Conservation (phyloP, 2,329 filamentous ascomycete species). For the Cephalotrichum gorgonifer region DNA sequence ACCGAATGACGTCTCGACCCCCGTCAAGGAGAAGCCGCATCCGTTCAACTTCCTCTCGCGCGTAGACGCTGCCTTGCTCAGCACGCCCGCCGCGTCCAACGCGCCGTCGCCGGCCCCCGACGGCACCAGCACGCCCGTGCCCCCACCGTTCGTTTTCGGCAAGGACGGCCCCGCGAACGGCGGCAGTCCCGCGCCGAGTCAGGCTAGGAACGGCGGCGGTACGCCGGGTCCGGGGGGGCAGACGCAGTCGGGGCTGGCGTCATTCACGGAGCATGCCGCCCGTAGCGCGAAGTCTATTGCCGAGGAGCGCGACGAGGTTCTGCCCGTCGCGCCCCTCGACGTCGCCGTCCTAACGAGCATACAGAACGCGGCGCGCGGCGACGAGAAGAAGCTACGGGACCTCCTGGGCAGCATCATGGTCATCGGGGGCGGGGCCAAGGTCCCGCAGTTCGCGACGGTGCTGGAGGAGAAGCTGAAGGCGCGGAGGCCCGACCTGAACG, state of each 20-base stretch:
- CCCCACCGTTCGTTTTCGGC: conserved; percentile 46
- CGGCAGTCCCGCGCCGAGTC: conserved; percentile 41
- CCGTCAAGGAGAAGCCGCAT: conserved; percentile 53
- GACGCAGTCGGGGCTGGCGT: background rate
- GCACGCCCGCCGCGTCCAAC: conserved; percentile 74
- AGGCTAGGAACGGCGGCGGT: conserved; percentile 36
- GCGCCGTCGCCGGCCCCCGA: conserved; percentile 84
- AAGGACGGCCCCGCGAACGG: conserved; percentile 28
- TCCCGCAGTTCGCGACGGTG: conserved; percentile 67
- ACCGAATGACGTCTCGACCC: conserved; percentile 41
- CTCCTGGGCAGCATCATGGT: conserved; percentile 86
- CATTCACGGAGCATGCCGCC: conserved; percentile 19
- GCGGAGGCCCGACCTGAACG: conserved; percentile 48
- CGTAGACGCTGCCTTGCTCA: conserved; percentile 60
- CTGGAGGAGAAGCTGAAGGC: conserved; percentile 74
- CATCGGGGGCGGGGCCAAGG: conserved; percentile 74
- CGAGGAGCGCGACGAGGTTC: conserved; percentile 64
- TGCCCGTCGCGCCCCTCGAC: conserved; percentile 78
- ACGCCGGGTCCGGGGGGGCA: conserved; percentile 26
- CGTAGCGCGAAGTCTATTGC: conserved; percentile 45
- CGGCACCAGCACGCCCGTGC: conserved; percentile 55
- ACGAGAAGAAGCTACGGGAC: conserved; percentile 88
- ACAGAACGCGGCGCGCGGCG: conserved; percentile 72
- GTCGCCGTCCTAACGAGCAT: conserved; percentile 85
- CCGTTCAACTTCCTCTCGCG: conserved; percentile 57